phyloP scores from a whole-genome alignment of 106 monocot genomes.

The Chionographis japonica region DNA sequence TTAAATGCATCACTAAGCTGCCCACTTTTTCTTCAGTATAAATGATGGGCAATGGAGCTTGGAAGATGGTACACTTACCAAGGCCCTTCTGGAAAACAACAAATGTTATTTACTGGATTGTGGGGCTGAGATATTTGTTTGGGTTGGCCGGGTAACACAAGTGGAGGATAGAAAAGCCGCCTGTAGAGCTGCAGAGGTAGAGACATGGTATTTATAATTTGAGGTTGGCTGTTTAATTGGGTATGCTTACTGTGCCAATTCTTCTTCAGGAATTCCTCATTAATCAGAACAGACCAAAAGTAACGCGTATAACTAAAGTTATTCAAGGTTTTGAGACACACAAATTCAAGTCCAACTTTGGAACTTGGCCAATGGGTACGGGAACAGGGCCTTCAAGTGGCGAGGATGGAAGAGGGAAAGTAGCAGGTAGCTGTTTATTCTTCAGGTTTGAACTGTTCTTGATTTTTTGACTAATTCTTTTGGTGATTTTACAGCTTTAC shows the following conservation, averaged over 20 bases:
- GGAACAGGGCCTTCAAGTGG: slow-evolving; percentile 11
- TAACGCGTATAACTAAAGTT: slow-evolving; percentile 39
- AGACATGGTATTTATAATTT: background rate
- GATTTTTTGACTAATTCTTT: background rate
- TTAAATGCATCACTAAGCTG: too few relatives aligned
- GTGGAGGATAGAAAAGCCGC: slow-evolving; percentile 89
- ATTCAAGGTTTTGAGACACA: slow-evolving; percentile 49
- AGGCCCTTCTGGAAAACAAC: slow-evolving; percentile 73
- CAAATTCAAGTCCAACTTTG: slow-evolving; percentile 48
- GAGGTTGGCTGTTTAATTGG: background rate
- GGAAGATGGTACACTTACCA: slow-evolving; percentile 63
- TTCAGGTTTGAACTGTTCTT: background rate
- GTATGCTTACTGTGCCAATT: background rate
- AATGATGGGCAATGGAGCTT: slow-evolving; percentile 54
- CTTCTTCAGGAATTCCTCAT: slow-evolving; percentile 32
- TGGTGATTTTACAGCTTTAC: slow-evolving; percentile 25
- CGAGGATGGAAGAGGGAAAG: slow-evolving; percentile 68
- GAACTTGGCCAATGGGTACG: slow-evolving; percentile 36
- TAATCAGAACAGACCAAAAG: slow-evolving; percentile 36
- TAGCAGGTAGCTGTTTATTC: slow-evolving; percentile 30
- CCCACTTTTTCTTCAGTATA: slow-evolving; percentile 40
- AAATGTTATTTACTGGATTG: slow-evolving; percentile 94
- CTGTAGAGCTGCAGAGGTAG: slow-evolving; percentile 73
- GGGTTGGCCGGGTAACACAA: slow-evolving; percentile 91
- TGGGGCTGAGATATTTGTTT: slow-evolving; percentile 86